Base-by-base conservation (phyloP, 768 basidiomycete species). In the Podaxis mareebaensis region DNA sequence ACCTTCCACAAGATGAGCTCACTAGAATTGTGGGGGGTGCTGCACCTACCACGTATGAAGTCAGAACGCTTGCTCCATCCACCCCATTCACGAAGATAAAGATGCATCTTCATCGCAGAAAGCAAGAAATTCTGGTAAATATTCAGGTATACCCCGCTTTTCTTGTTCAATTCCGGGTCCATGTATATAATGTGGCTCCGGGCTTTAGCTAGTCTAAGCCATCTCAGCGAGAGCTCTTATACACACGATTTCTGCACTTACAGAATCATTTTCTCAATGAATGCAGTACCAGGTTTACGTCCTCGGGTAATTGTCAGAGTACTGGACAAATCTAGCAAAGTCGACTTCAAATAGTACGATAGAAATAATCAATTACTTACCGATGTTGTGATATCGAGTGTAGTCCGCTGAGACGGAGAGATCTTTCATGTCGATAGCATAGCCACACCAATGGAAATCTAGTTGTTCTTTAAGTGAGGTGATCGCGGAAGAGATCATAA, bases 391-490 rank as follows among this genome's bases (percentile, higher is more conserved):
- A 69, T 88, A 92, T 65, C 94, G 84, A 2, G 82, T 77, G 70
- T 93, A 93, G 71, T 98, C 95, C 1, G 83, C 86, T 10, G 88
- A 82, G 26, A 99, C 80, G 10, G 93, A 92, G 38, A 99, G 79
- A 67, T 88, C 84, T 22, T 72, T 75, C 79, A 87, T 91, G 69
- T 95, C 76, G 68, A 99, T 91, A 58, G 88, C 70, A 66, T 89
- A 83, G 2, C 96, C 97, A 76, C 97, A 99, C 91, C 95, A 99
- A 1, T 94, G 90, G 72, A 99, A 99, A 46, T 78, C 95, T 95
- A 65, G 15, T 58, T 4, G 12, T 1, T 33, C 33, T 33, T 52
- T 56, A 13, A 30, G 7, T 53, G 3, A 58, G 24, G 36, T 15
- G 33, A 22, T 12, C 30, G 17, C 12, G 33, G 24, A 33, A 38